Evolutionary conservation across 2,329 filamentous ascomycete species (phyloP), one percentile per base, ranked within the genome.

Genomic region (Lachnum nothofagi): DNA sequence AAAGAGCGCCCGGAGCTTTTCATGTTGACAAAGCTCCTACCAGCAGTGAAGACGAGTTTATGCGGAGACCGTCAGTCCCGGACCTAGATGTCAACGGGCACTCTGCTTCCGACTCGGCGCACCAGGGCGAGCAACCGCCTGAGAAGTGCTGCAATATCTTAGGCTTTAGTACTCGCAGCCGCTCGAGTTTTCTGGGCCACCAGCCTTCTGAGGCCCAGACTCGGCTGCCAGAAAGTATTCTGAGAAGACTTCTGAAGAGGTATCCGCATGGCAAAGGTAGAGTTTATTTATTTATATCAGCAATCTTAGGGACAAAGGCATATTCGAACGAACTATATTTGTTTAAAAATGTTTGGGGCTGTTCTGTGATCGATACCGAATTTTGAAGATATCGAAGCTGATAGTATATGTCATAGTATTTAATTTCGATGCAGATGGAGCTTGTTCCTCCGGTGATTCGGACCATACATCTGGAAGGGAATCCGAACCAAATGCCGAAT

Each of bases 401-500:
- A 22, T 9, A 6, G 10, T 23, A 4, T 10, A n/a, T 22, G 4
- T 39, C 12, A 16, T 39, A 40, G 37, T 65, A 5, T 63, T 65
- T 24, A 63, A 63, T 46, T 63, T 64, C 42, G 61, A 61, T 46
- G 49, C 57, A 48, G 60, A 63, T 46, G 61, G 62, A 5, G 46
- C 49, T 2, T 53, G 56, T 17, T 60, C 54, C 6, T 57, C 57
- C 4, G 58, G 59, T 31, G 60, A 63, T 17, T 59, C 61, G 7
- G 58, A 61, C 24, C 47, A 56, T 22, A 45, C 22, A 27, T 44
- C 49, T 2, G 40, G 45, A 6, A 31, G 23, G 50, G 19, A 48
- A 50, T 45, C 45, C 42, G 9, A 47, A 42, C 10, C 42, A 17
- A 25, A 44, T 16, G 27, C 43, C 5, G 38, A 22, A 12, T 19